Percentiles rank a stretch among this genome's conserved stretches.
These are phyloP conservation scores for Colletotrichum sp. DNA, from an alignment of 2,329 filamentous ascomycete species.

Conservation along the genomic window DNA sequence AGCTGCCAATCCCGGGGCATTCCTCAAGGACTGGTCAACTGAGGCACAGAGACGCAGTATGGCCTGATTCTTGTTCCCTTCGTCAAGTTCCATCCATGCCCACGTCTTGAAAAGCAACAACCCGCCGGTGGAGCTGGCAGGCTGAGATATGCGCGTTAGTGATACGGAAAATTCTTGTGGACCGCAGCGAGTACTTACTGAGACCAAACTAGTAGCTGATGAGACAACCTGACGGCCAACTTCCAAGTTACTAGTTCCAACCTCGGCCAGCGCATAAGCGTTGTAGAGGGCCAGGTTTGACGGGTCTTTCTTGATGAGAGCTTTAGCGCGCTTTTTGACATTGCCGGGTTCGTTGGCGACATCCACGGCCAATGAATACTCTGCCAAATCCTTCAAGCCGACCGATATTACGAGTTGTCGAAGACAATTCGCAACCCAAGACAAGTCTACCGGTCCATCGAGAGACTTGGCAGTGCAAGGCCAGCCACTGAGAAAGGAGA, in stretches of 20 bases:
- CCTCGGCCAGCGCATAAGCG: slow-evolving; percentile 78
- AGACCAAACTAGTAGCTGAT: slow-evolving; percentile 58
- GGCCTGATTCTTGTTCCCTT: slow-evolving; percentile 37
- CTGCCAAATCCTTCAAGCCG: slow-evolving; percentile 60
- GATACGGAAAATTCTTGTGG: not conserved
- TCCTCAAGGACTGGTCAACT: slow-evolving; percentile 33
- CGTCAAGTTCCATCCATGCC: slow-evolving; percentile 70
- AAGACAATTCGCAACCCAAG: slow-evolving; percentile 59
- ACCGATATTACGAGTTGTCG: slow-evolving; percentile 57
- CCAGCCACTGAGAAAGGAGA: slow-evolving; percentile 40
- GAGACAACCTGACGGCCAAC: slow-evolving; percentile 69
- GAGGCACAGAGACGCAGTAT: slow-evolving; percentile 45
- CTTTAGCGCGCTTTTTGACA: slow-evolving; percentile 75
- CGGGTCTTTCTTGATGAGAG: slow-evolving; percentile 71
- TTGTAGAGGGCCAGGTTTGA: slow-evolving; percentile 75
- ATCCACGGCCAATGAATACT: slow-evolving; percentile 75
- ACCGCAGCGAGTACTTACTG: slow-evolving; percentile 28
- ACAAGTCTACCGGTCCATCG: slow-evolving; percentile 39
- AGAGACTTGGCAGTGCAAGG: slow-evolving; percentile 21
- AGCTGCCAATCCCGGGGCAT: slow-evolving; percentile 22
- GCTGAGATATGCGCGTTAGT: not conserved
- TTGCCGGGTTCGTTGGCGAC: slow-evolving; percentile 56
- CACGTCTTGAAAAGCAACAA: slow-evolving; percentile 62
- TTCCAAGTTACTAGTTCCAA: slow-evolving; percentile 57
- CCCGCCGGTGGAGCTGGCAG: slow-evolving; percentile 14